Base-by-base conservation (phyloP, 2,329 filamentous ascomycete genomes). In the Lachnellula suecica region DNA sequence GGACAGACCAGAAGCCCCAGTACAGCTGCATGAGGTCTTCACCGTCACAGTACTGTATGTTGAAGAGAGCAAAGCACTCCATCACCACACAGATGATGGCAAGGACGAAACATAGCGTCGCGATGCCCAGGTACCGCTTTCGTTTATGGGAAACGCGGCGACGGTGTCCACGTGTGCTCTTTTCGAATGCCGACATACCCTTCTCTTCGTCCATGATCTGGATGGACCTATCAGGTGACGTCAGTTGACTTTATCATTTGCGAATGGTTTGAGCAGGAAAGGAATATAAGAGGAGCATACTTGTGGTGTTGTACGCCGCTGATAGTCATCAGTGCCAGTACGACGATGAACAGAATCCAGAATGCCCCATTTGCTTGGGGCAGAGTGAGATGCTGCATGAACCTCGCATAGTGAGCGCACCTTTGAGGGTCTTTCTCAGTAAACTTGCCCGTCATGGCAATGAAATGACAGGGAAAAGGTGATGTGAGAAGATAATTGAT, bases 1-100 rank as follows among this genome's bases (percentile, higher is more conserved):
- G 70, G 73, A 82, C 79, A 20, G 79, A 81, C 79, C 80, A 84
- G 2, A 80, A 82, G 0, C 80, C 77, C 81, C 81, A 84, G 66
- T 82, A 83, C 0, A 84, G 68, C 23, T 59, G 74, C 68, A 83
- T 82, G 50, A 84, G 72, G 58, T 83, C 77, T 59, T 84, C 81
- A 9, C 79, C 80, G 34, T 81, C 78, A 57, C 81, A 84, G 58
- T 81, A 84, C 58, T 84, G 42, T 35, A 66, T 63, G 41, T 63
- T 62, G 54, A 66, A 60, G 1, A 53, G 37, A 1, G 63, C 61
- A 42, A 77, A 84, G 13, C 77, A 77, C 63, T 84, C 80, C 67
- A 84, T 72, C 48, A 82, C 68, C 24, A 81, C 70, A 11, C 76
- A 68, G 27, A 67, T 66, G 4, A 75, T 70, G 0, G 78, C 74